Base-by-base conservation (phyloP, 495 filamentous ascomycete species). In the Terfezia claveryi region DNA sequence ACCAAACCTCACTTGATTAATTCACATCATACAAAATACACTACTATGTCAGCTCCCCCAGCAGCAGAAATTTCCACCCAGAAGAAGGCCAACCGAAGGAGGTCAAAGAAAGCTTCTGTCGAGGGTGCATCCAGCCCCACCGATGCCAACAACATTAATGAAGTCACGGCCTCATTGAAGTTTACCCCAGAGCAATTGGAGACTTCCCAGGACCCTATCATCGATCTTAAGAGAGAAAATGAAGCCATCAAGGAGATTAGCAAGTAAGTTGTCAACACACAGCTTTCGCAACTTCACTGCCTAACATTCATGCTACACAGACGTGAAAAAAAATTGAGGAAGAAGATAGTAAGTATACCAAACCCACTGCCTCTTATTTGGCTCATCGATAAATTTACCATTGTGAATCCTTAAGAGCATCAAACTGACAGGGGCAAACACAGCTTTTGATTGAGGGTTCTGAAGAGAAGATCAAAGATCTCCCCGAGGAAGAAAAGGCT, bases 401-500 rank as follows among this genome's bases (percentile, higher is more conserved):
- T 6, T 23, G 37, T 49, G 10, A 51, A 1, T 2, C 50, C 50
- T n/a, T 23, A 20, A 12, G 27, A 32, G 27, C 27, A 32, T 32
- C 27, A 32, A 32, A 32, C 7, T 32, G 7, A 32, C 27, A 7
- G 27, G 27, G 27, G 4, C 27, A 32, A 32, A 32, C 27, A 32
- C 44, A 66, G 63, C 59, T 55, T 0, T 53, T 50, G 16, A 66
- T 66, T 52, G 57, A 55, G 37, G 44, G 32, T n/a, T 62, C 60
- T 36, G 63, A 66, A 44, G 63, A 66, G 7, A 66, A 66, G 53
- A 62, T 66, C 54, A 63, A 59, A 38, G 63, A 59, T 32, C 59
- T 66, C n/a, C 2, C 55, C 1, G 63, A 65, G 10, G 63, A 61
- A 37, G 63, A 65, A 37, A 61, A 57, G 41, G 60, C 54, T 16